Conservation (phyloP, 2,329 filamentous ascomycete species). For the Cercospora beticola region DNA sequence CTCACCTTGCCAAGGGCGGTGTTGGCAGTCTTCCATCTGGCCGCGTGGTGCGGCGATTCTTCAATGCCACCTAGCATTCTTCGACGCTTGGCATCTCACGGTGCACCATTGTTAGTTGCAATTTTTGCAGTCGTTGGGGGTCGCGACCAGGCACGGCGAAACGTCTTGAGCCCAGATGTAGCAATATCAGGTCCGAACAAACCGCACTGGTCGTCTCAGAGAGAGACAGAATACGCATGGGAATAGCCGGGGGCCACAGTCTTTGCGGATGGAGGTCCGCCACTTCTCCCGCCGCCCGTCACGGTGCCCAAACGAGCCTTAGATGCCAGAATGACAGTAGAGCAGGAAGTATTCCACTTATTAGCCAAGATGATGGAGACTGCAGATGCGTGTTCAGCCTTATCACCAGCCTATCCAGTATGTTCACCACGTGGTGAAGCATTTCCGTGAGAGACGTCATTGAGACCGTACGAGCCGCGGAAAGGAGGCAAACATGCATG, state of each 20-base stretch:
- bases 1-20: not conserved
- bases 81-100: not conserved
- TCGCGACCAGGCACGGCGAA: not conserved
- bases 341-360: not conserved
- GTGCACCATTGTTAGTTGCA: not conserved
- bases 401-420: not conserved
- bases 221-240: not conserved
- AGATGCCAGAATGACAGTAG: not conserved
- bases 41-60: not conserved
- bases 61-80: not conserved
- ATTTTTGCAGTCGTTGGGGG: not conserved
- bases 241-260: not conserved
- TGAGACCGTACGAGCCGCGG: not conserved
- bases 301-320: not conserved
- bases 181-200: not conserved
- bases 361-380: not conserved
- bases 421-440: not conserved
- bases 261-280: not conserved
- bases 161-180: not conserved
- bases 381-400: not conserved
- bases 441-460: not conserved
- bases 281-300: not conserved
- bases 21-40: not conserved
- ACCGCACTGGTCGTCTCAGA: not conserved
- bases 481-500: not conserved